A percentile compares a stretch with the other conserved stretches of the same genome.
These are phyloP conservation scores for Noccaea bulbosa DNA, from an alignment of 345 rosid species.

Conservation along the genomic window DNA sequence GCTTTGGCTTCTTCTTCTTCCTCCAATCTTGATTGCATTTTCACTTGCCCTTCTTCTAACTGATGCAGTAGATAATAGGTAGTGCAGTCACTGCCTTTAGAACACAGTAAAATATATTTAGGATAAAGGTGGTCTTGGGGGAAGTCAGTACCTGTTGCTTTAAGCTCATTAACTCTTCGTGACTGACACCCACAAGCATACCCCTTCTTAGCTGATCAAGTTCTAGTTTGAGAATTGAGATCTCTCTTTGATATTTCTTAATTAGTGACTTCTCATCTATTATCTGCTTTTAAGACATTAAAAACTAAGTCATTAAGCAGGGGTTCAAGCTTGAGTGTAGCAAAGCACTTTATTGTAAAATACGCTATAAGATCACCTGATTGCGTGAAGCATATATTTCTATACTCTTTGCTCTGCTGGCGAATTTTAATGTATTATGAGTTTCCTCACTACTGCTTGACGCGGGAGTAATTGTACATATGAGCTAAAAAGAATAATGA, in stretches of 20 bases:
- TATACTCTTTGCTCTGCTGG: slow-evolving; percentile 95
- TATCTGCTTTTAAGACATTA: slow-evolving; percentile 59
- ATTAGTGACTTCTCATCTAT: slow-evolving; percentile 97
- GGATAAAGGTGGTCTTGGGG: not conserved
- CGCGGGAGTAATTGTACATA: slow-evolving; percentile 98
- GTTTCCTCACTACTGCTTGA: slow-evolving; percentile 98
- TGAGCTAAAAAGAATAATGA: slow-evolving; percentile 63
- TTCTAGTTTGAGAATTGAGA: slow-evolving; percentile 83
- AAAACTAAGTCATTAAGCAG: slow-evolving; percentile 26
- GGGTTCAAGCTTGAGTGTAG: slow-evolving; percentile 26
- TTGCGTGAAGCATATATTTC: slow-evolving; percentile 97
- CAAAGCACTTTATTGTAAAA: slow-evolving; percentile 14
- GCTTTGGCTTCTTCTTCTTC: slow-evolving; percentile 99
- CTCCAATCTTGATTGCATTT: slow-evolving; percentile 99
- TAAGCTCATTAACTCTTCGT: slow-evolving; percentile 88
- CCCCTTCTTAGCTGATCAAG: slow-evolving; percentile 91
- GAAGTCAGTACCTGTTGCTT: slow-evolving; percentile 76
- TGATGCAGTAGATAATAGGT: slow-evolving; percentile 42
- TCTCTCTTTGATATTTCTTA: slow-evolving; percentile 97
- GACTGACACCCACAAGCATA: slow-evolving; percentile 84
- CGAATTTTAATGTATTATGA: slow-evolving; percentile 97
- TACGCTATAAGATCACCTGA: slow-evolving; percentile 58
- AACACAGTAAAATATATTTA: slow-evolving; percentile 13
- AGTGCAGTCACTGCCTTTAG: slow-evolving; percentile 12
- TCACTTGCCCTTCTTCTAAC: slow-evolving; percentile 99